Percentiles rank a stretch among this genome's conserved stretches.
These are phyloP conservation scores for Platanus orientalis DNA, from an alignment of 164 flowering plant species.

Conservation along the genomic window DNA sequence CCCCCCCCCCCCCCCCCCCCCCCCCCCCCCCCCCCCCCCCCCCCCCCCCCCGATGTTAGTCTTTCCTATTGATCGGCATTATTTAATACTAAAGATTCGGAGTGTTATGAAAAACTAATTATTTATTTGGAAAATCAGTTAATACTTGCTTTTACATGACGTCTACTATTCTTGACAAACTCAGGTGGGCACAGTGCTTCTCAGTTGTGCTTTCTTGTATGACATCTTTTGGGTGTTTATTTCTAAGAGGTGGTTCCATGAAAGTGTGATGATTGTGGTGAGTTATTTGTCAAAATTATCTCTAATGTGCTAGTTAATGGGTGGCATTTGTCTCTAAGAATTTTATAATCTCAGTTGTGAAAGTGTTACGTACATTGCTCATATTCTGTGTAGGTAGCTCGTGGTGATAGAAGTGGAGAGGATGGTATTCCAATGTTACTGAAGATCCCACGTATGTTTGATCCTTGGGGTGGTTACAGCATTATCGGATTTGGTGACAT, in stretches of 20 bases:
- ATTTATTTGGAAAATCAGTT: background rate
- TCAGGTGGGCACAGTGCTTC: constrained; percentile 98
- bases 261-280: constrained; percentile 99
- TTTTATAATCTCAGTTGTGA: background rate
- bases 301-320: background rate
- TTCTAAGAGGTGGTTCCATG: constrained; percentile 76
- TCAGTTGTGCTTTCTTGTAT: constrained; percentile 88
- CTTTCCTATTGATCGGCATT: too few relatives aligned
- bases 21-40: too few relatives aligned
- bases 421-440: constrained; percentile 97
- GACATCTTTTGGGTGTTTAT: constrained; percentile 98
- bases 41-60: too few relatives aligned
- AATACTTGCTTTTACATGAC: background rate
- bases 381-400: constrained; percentile 71
- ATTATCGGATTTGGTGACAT: constrained; percentile 99
- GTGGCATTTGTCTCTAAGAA: background rate
- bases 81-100: too few relatives aligned
- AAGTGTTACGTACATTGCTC: constrained; percentile 1
- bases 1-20: too few relatives aligned
- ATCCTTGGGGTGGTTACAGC: constrained; percentile 99
- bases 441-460: constrained; percentile 94
- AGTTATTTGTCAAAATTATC: constrained; percentile 18
- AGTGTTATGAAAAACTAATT: too few relatives aligned
- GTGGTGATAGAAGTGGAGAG: constrained; percentile 94
- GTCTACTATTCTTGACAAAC: constrained; percentile 10